Percentiles rank a stretch among this genome's conserved stretches.
phyloP scores from a whole-genome alignment of 495 filamentous ascomycete genomes.

The Penicillium simplicissimum region DNA sequence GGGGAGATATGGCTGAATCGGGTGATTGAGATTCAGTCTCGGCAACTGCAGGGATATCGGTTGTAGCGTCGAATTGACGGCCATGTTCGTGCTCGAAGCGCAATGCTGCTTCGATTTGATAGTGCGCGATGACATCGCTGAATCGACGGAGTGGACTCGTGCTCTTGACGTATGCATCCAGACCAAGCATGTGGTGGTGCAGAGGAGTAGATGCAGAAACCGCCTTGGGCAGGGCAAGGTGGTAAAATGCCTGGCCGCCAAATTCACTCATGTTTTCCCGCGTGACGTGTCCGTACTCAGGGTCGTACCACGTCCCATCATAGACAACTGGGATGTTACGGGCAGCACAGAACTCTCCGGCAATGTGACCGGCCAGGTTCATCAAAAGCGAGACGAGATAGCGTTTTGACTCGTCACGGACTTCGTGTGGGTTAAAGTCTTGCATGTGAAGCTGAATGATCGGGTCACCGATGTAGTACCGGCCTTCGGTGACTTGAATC shows the following conservation, averaged over 20 bases:
- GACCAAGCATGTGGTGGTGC: constrained; percentile 61
- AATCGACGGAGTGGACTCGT: constrained; percentile 88
- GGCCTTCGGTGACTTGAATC: constrained; percentile 30
- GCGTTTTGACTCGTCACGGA: constrained; percentile 39
- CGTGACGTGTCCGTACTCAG: constrained; percentile 49
- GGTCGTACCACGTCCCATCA: constrained; percentile 64
- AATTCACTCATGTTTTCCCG: constrained; percentile 36
- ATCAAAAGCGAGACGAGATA: constrained; percentile 65
- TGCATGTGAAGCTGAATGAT: constrained; percentile 45
- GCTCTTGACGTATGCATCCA: constrained; percentile 71
- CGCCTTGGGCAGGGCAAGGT: constrained; percentile 47
- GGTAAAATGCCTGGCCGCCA: constrained; percentile 34
- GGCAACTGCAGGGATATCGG: constrained; percentile 12
- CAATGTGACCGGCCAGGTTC: constrained; percentile 73
- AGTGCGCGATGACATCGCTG: constrained; percentile 80
- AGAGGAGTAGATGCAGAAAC: constrained; percentile 51
- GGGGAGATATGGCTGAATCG: constrained; percentile 28
- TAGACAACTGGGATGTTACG: constrained; percentile 80
- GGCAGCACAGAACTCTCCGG: constrained; percentile 69
- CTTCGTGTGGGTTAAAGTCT: constrained; percentile 38
- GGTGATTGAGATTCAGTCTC: neutral
- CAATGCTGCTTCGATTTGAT: constrained; percentile 85
- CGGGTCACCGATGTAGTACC: constrained; percentile 53
- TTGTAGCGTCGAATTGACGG: constrained; percentile 46
- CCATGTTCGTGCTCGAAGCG: constrained; percentile 64